Base-by-base conservation (phyloP, 495 filamentous ascomycete species). In the Venustampulla echinocandica region DNA sequence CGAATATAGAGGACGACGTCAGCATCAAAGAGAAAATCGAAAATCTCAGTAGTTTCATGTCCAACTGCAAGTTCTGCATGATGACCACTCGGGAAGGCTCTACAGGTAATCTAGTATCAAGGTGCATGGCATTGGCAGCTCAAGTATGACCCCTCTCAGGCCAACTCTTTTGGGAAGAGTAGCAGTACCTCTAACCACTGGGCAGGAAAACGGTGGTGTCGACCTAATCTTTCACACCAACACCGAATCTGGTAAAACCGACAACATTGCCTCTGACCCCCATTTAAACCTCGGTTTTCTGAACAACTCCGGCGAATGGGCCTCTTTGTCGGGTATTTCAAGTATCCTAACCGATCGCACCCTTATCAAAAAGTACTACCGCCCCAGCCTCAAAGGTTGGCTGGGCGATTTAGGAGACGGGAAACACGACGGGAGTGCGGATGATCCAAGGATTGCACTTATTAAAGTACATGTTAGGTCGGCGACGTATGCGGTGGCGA, bases 161-260 rank as follows among this genome's bases (percentile, higher is more conserved):
- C n/a, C n/a, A n/a, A n/a, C n/a, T n/a, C n/a, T n/a, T n/a, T n/a
- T n/a, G n/a, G n/a, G n/a, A n/a, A n/a, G n/a, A n/a, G n/a, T n/a
- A n/a, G n/a, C n/a, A n/a, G n/a, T n/a, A n/a, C n/a, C n/a, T n/a
- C n/a, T n/a, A n/a, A n/a, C n/a, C n/a, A n/a, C n/a, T n/a, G n/a
- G n/a, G n/a, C 18, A 90, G 85, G 82, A 92, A 65, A 72, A 73
- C 52, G 79, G 80, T 53, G 83, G 82, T 57, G 75, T 93, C 40
- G 89, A 95, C 63, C 78, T 94, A 37, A 74, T 94, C 65, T 95
- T 97, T 76, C 82, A 92, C 69, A 87, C 88, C 54, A 95, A 95
- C 70, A 87, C 87, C 49, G 85, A 92, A 62, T 89, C 86, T 27
- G 84, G 86, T 64, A 95, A 97, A 69, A 90, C 87, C 10, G 74